A percentile compares a stretch with the other conserved stretches of the same genome.
Evolutionary conservation across 352 stramenopile genomes (phyloP).

Genomic region (Pilasporangium apinafurcum): DNA sequence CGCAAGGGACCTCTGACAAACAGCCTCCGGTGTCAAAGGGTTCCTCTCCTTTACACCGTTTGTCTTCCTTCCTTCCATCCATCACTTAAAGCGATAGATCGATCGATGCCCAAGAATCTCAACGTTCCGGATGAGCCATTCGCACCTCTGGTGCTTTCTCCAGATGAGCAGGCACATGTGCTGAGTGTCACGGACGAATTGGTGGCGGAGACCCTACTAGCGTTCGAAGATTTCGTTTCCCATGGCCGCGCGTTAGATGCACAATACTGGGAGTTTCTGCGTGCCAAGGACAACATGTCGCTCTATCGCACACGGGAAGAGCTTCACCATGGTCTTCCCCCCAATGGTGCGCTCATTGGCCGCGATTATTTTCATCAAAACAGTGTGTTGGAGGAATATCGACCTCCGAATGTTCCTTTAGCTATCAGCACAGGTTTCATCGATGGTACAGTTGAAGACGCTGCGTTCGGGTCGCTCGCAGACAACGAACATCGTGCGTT

Average conservation of each 20-base stretch:
- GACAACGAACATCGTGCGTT: conserved; percentile 32
- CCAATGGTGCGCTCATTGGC: conserved; percentile 21
- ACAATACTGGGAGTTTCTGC: conserved; percentile 48
- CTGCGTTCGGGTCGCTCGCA: conserved; percentile 33
- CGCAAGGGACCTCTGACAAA: too few relatives aligned
- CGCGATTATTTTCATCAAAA: conserved; percentile 28
- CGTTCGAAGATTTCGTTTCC: not conserved
- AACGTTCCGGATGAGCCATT: conserved; percentile 15
- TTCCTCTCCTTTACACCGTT: too few relatives aligned
- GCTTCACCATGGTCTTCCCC: too few relatives aligned
- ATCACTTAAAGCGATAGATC: too few relatives aligned
- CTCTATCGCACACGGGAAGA: conserved; percentile 16
- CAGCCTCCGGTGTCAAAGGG: too few relatives aligned
- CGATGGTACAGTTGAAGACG: conserved; percentile 46
- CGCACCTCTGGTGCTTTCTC: conserved; percentile 21
- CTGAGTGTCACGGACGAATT: conserved; percentile 41
- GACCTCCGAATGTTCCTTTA: conserved; percentile 11
- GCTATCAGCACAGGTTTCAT: conserved; percentile 31
- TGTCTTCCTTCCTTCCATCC: too few relatives aligned
- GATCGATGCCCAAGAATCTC: too few relatives aligned
- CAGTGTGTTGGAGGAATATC: conserved; percentile 10
- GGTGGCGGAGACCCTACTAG: conserved; percentile 8
- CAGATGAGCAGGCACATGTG: conserved; percentile 23
- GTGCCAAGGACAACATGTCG: conserved; percentile 36
- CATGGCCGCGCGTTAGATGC: conserved; percentile 1